Base-by-base conservation (phyloP, 1,284 basidiomycete genomes). In the Pseudozyma flocculosa region DNA sequence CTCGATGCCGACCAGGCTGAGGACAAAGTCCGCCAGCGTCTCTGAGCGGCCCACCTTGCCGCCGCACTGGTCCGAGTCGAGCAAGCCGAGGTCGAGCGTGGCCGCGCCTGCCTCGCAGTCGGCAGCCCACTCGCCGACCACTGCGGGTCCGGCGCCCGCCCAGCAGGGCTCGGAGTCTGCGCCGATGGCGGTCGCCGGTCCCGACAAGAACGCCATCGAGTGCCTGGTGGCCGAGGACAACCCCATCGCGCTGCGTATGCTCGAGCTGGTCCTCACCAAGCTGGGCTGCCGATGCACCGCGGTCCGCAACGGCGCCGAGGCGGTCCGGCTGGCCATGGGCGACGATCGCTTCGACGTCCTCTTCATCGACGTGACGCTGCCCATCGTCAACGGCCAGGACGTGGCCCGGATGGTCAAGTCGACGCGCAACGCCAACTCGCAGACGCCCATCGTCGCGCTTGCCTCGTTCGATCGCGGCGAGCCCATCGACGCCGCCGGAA, bases 211-310 rank as follows among this genome's bases (percentile, higher is more conserved):
- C 30, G 73, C 87, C 18, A 86, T 97, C 48, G 92, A 90, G 19
- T 93, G 92, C 71, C 80, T 99, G 32, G 84, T 99, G 42, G 95
- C 93, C 0, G 95, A 98, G 78, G 92, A 97, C 75, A 98, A 98
- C 75, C 94, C 94, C 1, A 95, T 74, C 36, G 65, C 66, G 34
- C 50, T 64, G n/a, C 56, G 60, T 9, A 70, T 75, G 59, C 87
- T 97, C 53, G 93, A 97, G 80, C 95, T 90, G 0, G 80, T 97
- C 43, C 84, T 98, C 45, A 87, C 88, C 54, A 87, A 92, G 40
- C 84, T 97, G 62, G 94, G 94, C 1, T 96, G 92, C 79, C 87
- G 92, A 18, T 92, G 90, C 78, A 87, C 95, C 2, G 88, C 93
- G 7, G 94, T 96, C 19, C 86, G 90, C 46, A 92, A 98, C 80